Conservation (phyloP, 2,329 filamentous ascomycete species). For the Arthroderma sp. region DNA sequence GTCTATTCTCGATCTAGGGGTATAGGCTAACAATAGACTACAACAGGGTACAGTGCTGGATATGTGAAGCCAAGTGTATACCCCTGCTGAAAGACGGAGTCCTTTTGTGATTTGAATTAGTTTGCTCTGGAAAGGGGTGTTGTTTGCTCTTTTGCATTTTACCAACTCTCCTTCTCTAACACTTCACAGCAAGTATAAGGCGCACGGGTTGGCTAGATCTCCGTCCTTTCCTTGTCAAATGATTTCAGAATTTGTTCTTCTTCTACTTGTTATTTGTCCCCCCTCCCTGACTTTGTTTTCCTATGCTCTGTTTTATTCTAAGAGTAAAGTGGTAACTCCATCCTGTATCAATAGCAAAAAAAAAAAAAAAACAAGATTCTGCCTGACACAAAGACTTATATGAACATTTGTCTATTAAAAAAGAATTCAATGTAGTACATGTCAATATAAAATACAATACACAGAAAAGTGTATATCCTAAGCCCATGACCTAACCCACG, state of each 20-base stretch:
- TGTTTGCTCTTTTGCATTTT: slow-evolving; percentile 1
- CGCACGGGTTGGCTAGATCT: neutral
- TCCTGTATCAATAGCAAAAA: neutral
- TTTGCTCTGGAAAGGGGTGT: neutral
- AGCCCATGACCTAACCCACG: neutral
- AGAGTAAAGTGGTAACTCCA: neutral
- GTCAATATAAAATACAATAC: slow-evolving; percentile 4
- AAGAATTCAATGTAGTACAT: neutral
- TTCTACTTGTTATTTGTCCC: neutral
- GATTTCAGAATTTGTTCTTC: neutral
- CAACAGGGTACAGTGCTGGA: neutral
- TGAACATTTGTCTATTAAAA: neutral
- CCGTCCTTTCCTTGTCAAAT: neutral
- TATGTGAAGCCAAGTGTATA: neutral
- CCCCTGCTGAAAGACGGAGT: neutral
- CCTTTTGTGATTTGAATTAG: neutral
- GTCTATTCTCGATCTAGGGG: neutral
- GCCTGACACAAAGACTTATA: neutral
- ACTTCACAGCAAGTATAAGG: neutral
- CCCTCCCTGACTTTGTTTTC: neutral
- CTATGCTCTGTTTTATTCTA: neutral
- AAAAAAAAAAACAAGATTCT: neutral
- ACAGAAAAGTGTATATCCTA: neutral
- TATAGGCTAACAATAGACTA: neutral
- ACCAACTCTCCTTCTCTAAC: neutral